A percentile compares a stretch with the other conserved stretches of the same genome.
These are phyloP conservation scores for Colletotrichum limetticola DNA, from an alignment of 2,329 filamentous ascomycete species.

Conservation along the genomic window DNA sequence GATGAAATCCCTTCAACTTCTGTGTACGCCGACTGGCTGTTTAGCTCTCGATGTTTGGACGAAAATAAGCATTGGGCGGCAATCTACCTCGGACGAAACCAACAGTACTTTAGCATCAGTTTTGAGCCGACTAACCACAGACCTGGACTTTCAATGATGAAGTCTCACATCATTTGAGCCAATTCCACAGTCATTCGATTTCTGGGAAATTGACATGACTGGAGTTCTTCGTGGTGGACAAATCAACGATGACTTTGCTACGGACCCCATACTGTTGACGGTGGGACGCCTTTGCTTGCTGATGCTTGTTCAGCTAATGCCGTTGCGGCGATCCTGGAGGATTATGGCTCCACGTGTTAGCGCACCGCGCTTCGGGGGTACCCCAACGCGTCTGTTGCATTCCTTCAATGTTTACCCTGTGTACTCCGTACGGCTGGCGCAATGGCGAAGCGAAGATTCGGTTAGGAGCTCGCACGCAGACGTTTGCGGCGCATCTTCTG, in stretches of 20 bases:
- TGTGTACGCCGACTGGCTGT: background rate
- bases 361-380: background rate
- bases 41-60: background rate
- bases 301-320: background rate
- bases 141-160: background rate
- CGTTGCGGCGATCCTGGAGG: conserved; percentile 4
- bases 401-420: background rate
- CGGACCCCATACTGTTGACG: background rate
- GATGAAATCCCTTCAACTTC: background rate
- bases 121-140: background rate
- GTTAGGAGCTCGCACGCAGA: background rate
- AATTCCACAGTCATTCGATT: too few relatives aligned
- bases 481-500: background rate
- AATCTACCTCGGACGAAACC: background rate
- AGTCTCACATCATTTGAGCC: background rate
- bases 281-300: background rate
- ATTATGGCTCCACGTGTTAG: conserved; percentile 8
- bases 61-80: background rate
- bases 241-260: background rate
- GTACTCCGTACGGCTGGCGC: background rate
- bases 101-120: background rate
- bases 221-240: too few relatives aligned
- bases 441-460: background rate
- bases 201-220: too few relatives aligned
- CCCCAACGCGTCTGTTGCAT: conserved; percentile 2